Conservation (phyloP, 345 rosid genomes). For the Eucalyptus coolabah region DNA sequence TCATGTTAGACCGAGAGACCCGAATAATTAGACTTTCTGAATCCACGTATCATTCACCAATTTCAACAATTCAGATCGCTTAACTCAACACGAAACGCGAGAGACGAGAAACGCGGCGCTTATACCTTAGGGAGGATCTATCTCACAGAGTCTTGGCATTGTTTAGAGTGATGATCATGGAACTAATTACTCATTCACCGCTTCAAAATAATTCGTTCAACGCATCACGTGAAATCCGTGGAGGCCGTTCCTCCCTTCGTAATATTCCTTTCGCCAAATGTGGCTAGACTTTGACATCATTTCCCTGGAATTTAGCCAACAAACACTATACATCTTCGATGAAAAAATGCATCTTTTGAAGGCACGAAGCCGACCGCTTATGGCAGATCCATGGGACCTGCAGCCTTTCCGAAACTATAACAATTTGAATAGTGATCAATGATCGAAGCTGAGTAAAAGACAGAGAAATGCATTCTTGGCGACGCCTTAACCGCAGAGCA, state of each 20-base stretch:
- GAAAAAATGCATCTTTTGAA: not conserved
- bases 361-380: not conserved
- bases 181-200: not conserved
- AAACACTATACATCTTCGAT: not conserved
- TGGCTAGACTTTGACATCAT: not conserved
- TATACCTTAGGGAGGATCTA: not conserved
- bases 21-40: not conserved
- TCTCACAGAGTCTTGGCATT: not conserved
- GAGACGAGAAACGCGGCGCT: not conserved
- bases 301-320: not conserved
- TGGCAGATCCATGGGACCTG: not conserved
- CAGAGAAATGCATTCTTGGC: not conserved
- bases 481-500: not conserved
- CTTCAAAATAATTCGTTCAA: not conserved
- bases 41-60: not conserved
- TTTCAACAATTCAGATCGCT: not conserved
- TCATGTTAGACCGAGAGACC: not conserved
- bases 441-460: not conserved
- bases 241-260: not conserved
- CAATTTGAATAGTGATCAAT: not conserved
- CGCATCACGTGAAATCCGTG: not conserved
- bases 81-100: not conserved
- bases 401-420: not conserved
- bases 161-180: not conserved
- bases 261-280: not conserved